A percentile compares a stretch with the other conserved stretches of the same genome.
Conservation (phyloP, 768 basidiomycete genomes). For the Russula vinacea region DNA sequence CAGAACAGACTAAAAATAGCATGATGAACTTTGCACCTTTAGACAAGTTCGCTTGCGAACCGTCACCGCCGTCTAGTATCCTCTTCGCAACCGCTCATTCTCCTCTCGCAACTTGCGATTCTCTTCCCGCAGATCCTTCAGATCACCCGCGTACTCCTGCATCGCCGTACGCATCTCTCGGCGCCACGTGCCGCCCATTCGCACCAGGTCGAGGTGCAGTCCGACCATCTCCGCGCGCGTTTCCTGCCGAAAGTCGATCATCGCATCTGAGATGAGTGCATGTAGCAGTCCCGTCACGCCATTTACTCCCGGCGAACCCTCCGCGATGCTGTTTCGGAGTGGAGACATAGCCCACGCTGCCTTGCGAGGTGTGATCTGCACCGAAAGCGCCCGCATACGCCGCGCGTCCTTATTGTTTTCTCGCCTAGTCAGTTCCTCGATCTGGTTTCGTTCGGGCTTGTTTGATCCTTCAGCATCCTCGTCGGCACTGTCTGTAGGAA, state of each 20-base stretch:
- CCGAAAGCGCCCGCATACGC: slow-evolving; percentile 34
- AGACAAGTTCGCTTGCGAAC: slow-evolving; percentile 1
- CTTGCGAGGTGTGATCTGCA: slow-evolving; percentile 57
- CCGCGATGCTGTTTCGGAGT: slow-evolving; percentile 39
- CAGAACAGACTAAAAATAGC: slow-evolving; percentile 10
- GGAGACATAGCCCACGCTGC: slow-evolving; percentile 33
- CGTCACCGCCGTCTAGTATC: slow-evolving; percentile 32
- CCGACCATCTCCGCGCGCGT: slow-evolving; percentile 70
- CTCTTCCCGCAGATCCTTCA: slow-evolving; percentile 45
- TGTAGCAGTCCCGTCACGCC: slow-evolving; percentile 60
- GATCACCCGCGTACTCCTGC: slow-evolving; percentile 59
- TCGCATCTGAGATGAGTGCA: slow-evolving; percentile 63
- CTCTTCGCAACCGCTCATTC: slow-evolving; percentile 52
- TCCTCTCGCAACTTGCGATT: slow-evolving; percentile 60
- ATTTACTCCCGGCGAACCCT: slow-evolving; percentile 42
- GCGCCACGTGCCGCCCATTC: slow-evolving; percentile 69
- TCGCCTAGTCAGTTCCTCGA: slow-evolving; percentile 44
- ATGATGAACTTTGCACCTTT: not conserved
- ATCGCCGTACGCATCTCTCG: slow-evolving; percentile 58
- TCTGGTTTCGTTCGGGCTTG: slow-evolving; percentile 35
- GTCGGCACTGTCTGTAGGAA: slow-evolving; percentile 48
- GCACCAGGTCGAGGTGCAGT: slow-evolving; percentile 67
- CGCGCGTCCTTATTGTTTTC: slow-evolving; percentile 45
- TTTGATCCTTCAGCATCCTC: slow-evolving; percentile 33
- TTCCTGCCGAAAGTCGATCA: slow-evolving; percentile 71